Evolutionary conservation across 345 rosid species (phyloP).

Genomic region (Camelina neglecta): DNA sequence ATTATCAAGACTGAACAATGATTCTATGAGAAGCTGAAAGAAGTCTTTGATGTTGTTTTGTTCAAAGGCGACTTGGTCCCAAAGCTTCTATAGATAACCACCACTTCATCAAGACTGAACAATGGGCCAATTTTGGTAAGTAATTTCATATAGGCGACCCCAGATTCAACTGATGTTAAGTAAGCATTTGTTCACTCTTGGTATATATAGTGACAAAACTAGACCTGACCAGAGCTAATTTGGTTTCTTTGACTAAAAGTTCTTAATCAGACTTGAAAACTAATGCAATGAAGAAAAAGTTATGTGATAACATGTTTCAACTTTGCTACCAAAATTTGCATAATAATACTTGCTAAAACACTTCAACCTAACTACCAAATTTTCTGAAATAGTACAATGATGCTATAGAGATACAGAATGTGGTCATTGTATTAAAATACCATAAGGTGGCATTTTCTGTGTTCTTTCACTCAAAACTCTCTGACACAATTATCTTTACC

Average conservation of each 20-base stretch:
- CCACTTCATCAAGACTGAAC: conserved; percentile 48
- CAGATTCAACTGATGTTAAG: conserved; percentile 24
- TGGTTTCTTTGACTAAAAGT: background rate
- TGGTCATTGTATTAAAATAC: background rate
- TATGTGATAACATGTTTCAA: background rate
- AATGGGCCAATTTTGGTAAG: conserved; percentile 53
- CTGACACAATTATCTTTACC: conserved; percentile 72
- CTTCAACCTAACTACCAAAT: conserved; percentile 15
- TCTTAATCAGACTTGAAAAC: conserved; percentile 1
- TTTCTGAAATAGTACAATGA: background rate
- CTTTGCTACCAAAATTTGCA: background rate
- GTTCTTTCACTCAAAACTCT: conserved; percentile 38
- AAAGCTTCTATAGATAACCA: conserved; percentile 5
- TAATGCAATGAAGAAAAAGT: conserved; percentile 24
- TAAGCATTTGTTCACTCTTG: conserved; percentile 35
- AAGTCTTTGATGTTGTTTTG: background rate
- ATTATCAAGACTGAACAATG: conserved; percentile 9
- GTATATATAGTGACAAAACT: conserved; percentile 22
- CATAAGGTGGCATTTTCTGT: background rate
- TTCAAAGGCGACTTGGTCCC: background rate
- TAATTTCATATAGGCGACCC: conserved; percentile 18
- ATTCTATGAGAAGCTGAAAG: conserved; percentile 12
- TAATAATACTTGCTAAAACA: background rate
- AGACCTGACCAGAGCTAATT: conserved; percentile 27
- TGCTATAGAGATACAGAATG: background rate